A percentile compares a stretch with the other conserved stretches of the same genome.
phyloP scores from a whole-genome alignment of 257 asterid species.

The Gentiana dahurica region DNA sequence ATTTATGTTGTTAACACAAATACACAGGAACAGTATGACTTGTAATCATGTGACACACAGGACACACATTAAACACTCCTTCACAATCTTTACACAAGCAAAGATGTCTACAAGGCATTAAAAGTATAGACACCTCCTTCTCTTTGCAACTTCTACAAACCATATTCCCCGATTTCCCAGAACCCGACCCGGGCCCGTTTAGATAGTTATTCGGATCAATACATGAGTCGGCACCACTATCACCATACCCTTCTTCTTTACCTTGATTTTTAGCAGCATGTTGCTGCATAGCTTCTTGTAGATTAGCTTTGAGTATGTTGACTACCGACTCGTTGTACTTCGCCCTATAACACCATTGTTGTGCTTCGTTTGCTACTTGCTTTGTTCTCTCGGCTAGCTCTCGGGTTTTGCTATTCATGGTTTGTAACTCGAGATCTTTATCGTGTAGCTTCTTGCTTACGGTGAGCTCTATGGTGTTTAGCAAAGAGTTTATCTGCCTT shows the following conservation, averaged over 20 bases:
- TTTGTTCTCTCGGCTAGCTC: constrained; percentile 65
- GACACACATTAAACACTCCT: constrained; percentile 50
- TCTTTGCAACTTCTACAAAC: constrained; percentile 48
- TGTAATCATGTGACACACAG: constrained; percentile 55
- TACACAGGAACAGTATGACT: constrained; percentile 57
- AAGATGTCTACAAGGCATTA: constrained; percentile 88
- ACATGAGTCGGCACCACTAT: constrained; percentile 62
- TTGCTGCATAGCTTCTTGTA: constrained; percentile 52
- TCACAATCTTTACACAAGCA: constrained; percentile 83
- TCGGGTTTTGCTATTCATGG: constrained; percentile 43
- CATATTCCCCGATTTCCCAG: constrained; percentile 20
- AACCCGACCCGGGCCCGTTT: constrained; percentile 17
- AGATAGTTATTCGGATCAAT: constrained; percentile 48
- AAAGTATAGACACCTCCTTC: constrained; percentile 52
- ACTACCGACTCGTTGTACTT: constrained; percentile 78
- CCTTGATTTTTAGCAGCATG: constrained; percentile 20
- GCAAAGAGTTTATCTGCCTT: constrained; percentile 57
- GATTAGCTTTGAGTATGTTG: constrained; percentile 46
- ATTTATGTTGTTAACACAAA: constrained; percentile 33
- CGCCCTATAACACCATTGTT: constrained; percentile 79
- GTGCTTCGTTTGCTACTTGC: constrained; percentile 59
- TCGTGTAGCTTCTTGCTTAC: constrained; percentile 41
- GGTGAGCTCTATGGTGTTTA: constrained; percentile 40
- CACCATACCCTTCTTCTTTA: constrained; percentile 50
- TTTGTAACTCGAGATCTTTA: constrained; percentile 56